phyloP scores from a whole-genome alignment of 2,329 filamentous ascomycete species.

The Talaromyces rugulosus region DNA sequence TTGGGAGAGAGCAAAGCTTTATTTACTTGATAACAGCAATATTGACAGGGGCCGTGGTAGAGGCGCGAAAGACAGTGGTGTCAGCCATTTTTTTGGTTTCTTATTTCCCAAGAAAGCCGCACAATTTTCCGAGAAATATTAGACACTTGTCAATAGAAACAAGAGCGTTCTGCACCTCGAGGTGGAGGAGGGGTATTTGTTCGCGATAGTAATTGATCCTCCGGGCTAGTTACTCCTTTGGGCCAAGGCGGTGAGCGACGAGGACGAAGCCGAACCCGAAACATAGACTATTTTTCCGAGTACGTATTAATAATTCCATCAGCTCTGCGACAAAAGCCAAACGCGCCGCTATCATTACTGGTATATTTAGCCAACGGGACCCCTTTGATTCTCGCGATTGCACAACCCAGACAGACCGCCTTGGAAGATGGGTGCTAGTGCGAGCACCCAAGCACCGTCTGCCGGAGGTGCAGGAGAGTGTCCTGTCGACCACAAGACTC shows the following conservation, averaged over 20 bases:
- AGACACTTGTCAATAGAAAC: background rate
- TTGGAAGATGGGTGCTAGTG: conserved; percentile 32
- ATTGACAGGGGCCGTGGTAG: conserved; percentile 95
- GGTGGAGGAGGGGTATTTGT: background rate
- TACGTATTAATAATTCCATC: background rate
- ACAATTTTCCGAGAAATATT: background rate
- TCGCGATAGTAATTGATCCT: background rate
- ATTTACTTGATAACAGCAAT: conserved; percentile 96
- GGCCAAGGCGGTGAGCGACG: background rate
- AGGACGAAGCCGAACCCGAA: background rate
- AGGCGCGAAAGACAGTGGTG: conserved; percentile 72
- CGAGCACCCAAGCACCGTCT: conserved; percentile 26
- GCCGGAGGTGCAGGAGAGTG: conserved; percentile 46
- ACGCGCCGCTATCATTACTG: background rate
- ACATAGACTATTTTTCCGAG: background rate
- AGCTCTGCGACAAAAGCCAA: background rate
- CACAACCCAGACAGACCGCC: background rate
- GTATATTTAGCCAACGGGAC: background rate
- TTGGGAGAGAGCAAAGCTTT: conserved; percentile 24
- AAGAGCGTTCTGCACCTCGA: background rate
- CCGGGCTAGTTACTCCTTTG: background rate
- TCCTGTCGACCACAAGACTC: conserved; percentile 85
- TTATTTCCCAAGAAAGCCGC: background rate
- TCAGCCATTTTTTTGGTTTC: conserved; percentile 28
- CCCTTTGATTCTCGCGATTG: background rate